phyloP scores from a whole-genome alignment of 345 rosid genomes.

The Ceriops decandra region DNA sequence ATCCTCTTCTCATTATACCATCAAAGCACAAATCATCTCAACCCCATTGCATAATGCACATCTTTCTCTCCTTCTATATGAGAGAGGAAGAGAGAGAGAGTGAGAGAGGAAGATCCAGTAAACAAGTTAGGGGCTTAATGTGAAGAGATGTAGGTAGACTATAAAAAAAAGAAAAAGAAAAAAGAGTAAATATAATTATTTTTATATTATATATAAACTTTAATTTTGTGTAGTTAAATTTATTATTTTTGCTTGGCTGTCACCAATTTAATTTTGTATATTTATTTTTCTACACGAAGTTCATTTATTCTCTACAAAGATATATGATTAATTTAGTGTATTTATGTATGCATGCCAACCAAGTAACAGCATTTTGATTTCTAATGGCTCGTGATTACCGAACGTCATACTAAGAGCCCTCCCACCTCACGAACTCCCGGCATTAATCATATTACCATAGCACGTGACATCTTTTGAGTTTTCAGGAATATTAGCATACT shows the following conservation, averaged over 20 bases:
- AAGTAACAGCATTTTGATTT: too few relatives aligned
- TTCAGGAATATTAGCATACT: too few relatives aligned
- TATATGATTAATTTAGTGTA: constrained; percentile 8
- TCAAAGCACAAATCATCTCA: constrained; percentile 15
- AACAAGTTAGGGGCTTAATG: constrained; percentile 47
- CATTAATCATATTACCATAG: too few relatives aligned
- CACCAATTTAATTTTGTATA: background rate
- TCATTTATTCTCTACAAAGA: background rate
- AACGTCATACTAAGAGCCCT: too few relatives aligned
- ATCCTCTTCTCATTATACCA: constrained; percentile 52
- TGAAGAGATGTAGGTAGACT: background rate
- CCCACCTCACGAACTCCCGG: too few relatives aligned
- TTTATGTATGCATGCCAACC: too few relatives aligned
- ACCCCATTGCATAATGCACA: constrained; percentile 10
- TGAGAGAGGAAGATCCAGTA: constrained; percentile 4
- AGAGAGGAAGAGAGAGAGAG: constrained; percentile 11
- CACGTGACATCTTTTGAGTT: too few relatives aligned
- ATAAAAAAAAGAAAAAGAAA: too few relatives aligned
- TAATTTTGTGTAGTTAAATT: constrained; percentile 29
- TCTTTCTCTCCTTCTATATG: constrained; percentile 16
- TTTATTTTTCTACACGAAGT: background rate
- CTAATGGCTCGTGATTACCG: too few relatives aligned
- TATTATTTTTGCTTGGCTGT: constrained; percentile 19
- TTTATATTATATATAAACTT: too few relatives aligned
- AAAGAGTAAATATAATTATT: too few relatives aligned